Base-by-base conservation (phyloP, 352 stramenopile genomes). In the Pythium dissimile region DNA sequence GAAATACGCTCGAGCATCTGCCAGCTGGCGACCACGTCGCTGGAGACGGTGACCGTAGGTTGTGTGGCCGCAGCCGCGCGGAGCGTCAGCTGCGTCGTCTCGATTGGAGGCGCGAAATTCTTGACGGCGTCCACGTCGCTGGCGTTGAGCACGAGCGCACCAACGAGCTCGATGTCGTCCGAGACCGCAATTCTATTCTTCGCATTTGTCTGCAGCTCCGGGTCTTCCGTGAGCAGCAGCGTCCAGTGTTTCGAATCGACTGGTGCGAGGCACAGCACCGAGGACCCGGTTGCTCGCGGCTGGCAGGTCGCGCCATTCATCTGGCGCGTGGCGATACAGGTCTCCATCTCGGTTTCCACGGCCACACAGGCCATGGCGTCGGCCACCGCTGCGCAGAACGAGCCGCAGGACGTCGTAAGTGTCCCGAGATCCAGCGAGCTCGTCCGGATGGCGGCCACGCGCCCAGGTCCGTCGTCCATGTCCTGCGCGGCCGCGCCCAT, bases 101-200 rank as follows among this genome's bases (percentile, higher is more conserved):
- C 18, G 1, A 12, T 12, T 18, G 54, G 53, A 53, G 59, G 41
- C 34, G 27, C 39, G 20, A 68, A 61, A n/a, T 23, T 53, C 7
- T 45, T 47, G n/a, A 62, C 41, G 16, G n/a, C 24, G 12, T 1
- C 13, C 2, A 68, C 54, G 18, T 63, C 53, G 24, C 44, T 59
- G 11, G 53, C 60, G 37, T 63, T 63, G 11, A 68, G 38, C 23
- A 59, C 54, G 24, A 68, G 50, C 30, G 42, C 48, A 18, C 48
- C 32, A 11, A 26, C 20, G 16, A 54, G 30, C 3, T 46, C 39
- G 20, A 28, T 43, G 41, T 49, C 34, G 34, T 58, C 38, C 32
- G 38, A 12, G 3, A 43, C 16, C 34, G 26, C 31, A 13, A 50
- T 10, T 18, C 37, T 49, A 32, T 47, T 34, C 2, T 44, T 37